phyloP scores from a whole-genome alignment of 345 rosid genomes.

The Clarkia xantiana region DNA sequence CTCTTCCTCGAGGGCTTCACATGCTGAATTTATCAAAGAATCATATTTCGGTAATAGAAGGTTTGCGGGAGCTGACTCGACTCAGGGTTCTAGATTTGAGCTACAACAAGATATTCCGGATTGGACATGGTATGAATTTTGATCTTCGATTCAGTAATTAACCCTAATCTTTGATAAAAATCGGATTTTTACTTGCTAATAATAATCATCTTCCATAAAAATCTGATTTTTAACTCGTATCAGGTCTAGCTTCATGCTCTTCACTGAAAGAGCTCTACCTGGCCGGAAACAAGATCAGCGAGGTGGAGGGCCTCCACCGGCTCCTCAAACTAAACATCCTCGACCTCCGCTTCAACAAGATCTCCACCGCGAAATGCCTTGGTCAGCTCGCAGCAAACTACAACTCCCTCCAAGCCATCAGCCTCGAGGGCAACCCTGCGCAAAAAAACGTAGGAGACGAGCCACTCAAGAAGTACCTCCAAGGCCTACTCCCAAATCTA shows the following conservation, averaged over 20 bases:
- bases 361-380: slow-evolving; percentile 68
- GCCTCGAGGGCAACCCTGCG: slow-evolving; percentile 96
- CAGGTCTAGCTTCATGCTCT: slow-evolving; percentile 92
- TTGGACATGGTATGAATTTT: slow-evolving; percentile 72
- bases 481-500: slow-evolving; percentile 70
- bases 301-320: slow-evolving; percentile 94
- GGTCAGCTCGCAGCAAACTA: slow-evolving; percentile 97
- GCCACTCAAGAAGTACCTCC: slow-evolving; percentile 65
- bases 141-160: background rate
- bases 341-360: slow-evolving; percentile 86
- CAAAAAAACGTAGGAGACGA: slow-evolving; percentile 97
- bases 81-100: slow-evolving; percentile 88
- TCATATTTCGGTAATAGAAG: slow-evolving; percentile 71
- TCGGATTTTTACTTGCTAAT: background rate
- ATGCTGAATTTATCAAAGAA: slow-evolving; percentile 66
- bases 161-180: background rate
- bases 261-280: slow-evolving; percentile 84
- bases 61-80: slow-evolving; percentile 81
- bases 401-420: slow-evolving; percentile 82
- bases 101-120: slow-evolving; percentile 68
- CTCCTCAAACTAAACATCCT: slow-evolving; percentile 63
- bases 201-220: background rate
- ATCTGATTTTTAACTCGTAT: background rate
- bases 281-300: slow-evolving; percentile 88
- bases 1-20: slow-evolving; percentile 93